Evolutionary conservation across 192 early-diverging fungal genomes (phyloP), one percentile per base, ranked within the genome.

Genomic region (Entophlyctis luteolus): DNA sequence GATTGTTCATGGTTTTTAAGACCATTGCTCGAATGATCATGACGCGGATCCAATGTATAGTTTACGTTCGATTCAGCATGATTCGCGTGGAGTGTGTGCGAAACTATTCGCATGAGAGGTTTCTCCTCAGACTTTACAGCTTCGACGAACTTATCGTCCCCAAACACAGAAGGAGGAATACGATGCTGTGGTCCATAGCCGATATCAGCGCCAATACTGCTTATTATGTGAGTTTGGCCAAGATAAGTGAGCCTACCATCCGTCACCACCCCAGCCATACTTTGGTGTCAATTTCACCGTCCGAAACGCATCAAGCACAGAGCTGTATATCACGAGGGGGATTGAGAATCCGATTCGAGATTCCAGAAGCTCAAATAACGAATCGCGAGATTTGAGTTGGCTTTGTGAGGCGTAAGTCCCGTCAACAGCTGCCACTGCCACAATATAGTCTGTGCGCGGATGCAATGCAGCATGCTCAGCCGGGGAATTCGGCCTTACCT

Each of bases 241-340:
- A 4, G 8, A 2, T 3, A 4, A 31, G 4, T 25, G 20, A 31
- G 10, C 20, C 38, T 67, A 67, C 65, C 65, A 68, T 59, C 67
- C 67, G 35, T 54, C 55, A 3, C 67, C 67, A n/a, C 67, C 67
- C 67, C 67, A 68, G 28, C 48, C 67, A 31, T 25, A 48, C 14
- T 39, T 42, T 16, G 67, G 67, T 4, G 28, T 31, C 18, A 68
- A 12, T 45, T 59, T 35, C 3, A 68, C 67, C 16, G 16, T 14
- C 8, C 67, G 53, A 5, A 68, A 28, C 22, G 45, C 34, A n/a
- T 68, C 42, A 54, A 68, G n/a, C 3, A 68, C 67, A 4, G 67
- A 47, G 14, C 38, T 47, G 32, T 59, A 68, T 1, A 68, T 56
- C 16, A 59, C 32, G 1, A 55, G 46, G 22, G 29, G 12, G 5